Evolutionary conservation across 495 filamentous ascomycete genomes (phyloP).

Genomic region (Penicillium paxilli): DNA sequence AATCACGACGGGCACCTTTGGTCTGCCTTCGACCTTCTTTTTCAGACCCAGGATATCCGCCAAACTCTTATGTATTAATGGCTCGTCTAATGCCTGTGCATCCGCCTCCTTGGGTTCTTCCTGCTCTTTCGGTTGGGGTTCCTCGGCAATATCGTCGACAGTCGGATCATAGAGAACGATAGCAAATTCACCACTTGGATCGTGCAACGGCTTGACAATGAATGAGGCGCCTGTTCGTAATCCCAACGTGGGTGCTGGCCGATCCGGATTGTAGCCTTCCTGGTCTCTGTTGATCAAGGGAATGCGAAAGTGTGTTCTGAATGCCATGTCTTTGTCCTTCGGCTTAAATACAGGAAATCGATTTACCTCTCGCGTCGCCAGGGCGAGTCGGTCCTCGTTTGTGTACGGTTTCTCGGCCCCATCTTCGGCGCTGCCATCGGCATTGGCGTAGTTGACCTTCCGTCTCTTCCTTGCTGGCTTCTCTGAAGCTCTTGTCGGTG

Average conservation of each 20-base stretch:
- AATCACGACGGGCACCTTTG: constrained; percentile 94
- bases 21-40: constrained; percentile 77
- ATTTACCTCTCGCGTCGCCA: constrained; percentile 87
- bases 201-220: constrained; percentile 87
- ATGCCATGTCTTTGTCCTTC: constrained; percentile 82
- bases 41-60: constrained; percentile 95
- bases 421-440: constrained; percentile 67
- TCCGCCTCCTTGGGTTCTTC: constrained; percentile 51
- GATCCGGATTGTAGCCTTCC: constrained; percentile 68
- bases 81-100: constrained; percentile 67
- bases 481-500: constrained; percentile 66
- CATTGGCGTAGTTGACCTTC: constrained; percentile 86
- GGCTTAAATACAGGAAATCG: constrained; percentile 85
- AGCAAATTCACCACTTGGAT: constrained; percentile 92
- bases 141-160: constrained; percentile 75
- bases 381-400: constrained; percentile 81
- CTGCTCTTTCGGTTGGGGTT: constrained; percentile 50
- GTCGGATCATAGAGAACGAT: constrained; percentile 97
- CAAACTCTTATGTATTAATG: constrained; percentile 87
- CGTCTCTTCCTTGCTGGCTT: constrained; percentile 83
- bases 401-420: constrained; percentile 79
- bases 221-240: constrained; percentile 82
- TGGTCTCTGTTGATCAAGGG: constrained; percentile 81
- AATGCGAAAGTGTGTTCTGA: constrained; percentile 79
- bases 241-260: constrained; percentile 83